These are phyloP conservation scores for Lepidium africanum DNA, from an alignment of 345 rosid genomes.

Conservation along the genomic window DNA sequence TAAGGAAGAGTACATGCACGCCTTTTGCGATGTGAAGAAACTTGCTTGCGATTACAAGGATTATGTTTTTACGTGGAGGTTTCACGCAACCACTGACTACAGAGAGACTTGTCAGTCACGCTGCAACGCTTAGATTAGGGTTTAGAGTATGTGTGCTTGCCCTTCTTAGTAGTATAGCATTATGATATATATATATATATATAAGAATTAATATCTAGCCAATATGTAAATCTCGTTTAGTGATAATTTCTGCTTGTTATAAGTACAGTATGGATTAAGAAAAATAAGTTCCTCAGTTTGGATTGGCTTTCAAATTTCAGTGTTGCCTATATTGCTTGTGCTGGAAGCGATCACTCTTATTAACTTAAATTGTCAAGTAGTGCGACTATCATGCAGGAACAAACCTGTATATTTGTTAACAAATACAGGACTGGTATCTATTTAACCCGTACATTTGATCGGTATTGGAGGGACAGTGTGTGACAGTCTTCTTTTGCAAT, in stretches of 20 bases:
- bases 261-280: not conserved
- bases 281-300: not conserved
- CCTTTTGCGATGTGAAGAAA: conserved; percentile 67
- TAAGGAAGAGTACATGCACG: conserved; percentile 36
- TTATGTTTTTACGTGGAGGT: conserved; percentile 69
- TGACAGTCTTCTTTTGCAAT: not conserved
- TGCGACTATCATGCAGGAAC: not conserved
- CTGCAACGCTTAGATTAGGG: conserved; percentile 22
- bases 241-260: not conserved
- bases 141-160: not conserved
- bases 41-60: conserved; percentile 61
- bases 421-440: not conserved
- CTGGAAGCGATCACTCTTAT: not conserved
- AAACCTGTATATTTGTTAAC: not conserved
- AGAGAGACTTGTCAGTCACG: conserved; percentile 32
- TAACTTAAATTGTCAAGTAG: not conserved
- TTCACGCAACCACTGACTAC: conserved; percentile 34
- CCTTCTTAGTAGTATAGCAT: not conserved
- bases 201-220: no score
- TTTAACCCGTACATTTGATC: not conserved
- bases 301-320: not conserved
- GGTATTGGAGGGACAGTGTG: not conserved
- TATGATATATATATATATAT: not conserved
- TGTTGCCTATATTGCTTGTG: not conserved
- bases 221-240: conserved; percentile 21